Percentiles rank a stretch among this genome's conserved stretches.
Conservation (phyloP, 495 filamentous ascomycete species). For the Xylaria flabelliformis region DNA sequence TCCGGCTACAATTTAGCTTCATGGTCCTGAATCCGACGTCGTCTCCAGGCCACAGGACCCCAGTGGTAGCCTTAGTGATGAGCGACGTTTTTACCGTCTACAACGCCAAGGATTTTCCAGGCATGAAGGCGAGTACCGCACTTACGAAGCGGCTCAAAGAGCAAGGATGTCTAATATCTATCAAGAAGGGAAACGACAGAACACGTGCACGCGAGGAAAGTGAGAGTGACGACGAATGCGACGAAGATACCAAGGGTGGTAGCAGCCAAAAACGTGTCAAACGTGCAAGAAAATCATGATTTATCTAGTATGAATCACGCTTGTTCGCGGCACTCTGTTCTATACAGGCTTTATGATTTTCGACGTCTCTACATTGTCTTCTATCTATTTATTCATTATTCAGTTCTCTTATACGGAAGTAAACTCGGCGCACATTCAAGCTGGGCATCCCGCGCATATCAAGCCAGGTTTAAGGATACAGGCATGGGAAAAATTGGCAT, state of each 20-base stretch:
- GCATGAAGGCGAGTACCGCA: conserved; percentile 79
- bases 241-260: conserved; percentile 31
- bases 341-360: background rate
- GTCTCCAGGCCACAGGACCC: conserved; percentile 60
- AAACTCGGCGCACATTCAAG: background rate
- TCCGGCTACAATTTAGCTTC: conserved; percentile 84
- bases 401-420: conserved; percentile 4
- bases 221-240: conserved; percentile 54
- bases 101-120: conserved; percentile 96
- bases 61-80: conserved; percentile 70
- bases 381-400: background rate
- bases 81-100: conserved; percentile 86
- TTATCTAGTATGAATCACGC: background rate
- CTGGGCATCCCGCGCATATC: background rate
- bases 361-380: background rate
- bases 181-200: conserved; percentile 80
- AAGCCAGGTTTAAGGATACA: conserved; percentile 12
- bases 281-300: conserved; percentile 35
- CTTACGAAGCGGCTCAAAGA: conserved; percentile 73
- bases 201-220: conserved; percentile 56
- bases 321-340: background rate
- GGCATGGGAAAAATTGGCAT: conserved; percentile 22
- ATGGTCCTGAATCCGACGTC: conserved; percentile 72
- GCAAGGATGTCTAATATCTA: conserved; percentile 78
- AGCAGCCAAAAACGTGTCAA: conserved; percentile 32